Base-by-base conservation (phyloP, 2,329 filamentous ascomycete genomes). In the Acephala macrosclerotiorum region DNA sequence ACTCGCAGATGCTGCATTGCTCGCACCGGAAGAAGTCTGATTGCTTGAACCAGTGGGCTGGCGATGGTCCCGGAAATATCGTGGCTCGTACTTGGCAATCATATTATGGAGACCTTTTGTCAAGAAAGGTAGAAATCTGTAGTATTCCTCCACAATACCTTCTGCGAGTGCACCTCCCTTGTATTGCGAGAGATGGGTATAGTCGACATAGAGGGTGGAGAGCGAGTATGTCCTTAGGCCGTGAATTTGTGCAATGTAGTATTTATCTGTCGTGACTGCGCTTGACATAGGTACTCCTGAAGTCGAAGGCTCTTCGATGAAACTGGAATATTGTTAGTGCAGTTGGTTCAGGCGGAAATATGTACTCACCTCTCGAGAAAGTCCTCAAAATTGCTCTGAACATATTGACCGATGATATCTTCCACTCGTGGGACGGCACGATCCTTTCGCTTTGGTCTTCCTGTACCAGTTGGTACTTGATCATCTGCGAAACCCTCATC, bases 71-170 rank as follows among this genome's bases (percentile, higher is more conserved):
- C 92, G 88, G 81, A 97, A 98, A 81, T 98, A 99, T 76, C 91
- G 87, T 5, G 96, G 93, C 78, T 97, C 95, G 80, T 97, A 91
- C 80, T 97, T 97, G 71, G 93, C 91, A 73, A 99, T 96, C 79
- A 97, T 88, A 75, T 94, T 96, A 81, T 99, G 94, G 51, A 99
- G 83, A 29, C 91, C 94, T 69, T 91, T 89, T 25, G 92, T 93
- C 74, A 99, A 87, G 78, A 96, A 99, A 2, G 96, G 96, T 26
- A 96, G 85, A 77, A 97, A 97, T 71, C 96, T 92, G 79, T 97
- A 98, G 83, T 97, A 98, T 75, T 96, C 91, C 73, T 89, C 90
- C 71, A 94, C 91, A 68, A 98, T 91, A 59, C 93, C 95, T 68
- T 93, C 90, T 49, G 95, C 93, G 60, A 99, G 82, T 65, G 91